Evolutionary conservation across 805 yeast genomes (phyloP), one percentile per base, ranked within the genome.

Genomic region (Yarrowia deformans): DNA sequence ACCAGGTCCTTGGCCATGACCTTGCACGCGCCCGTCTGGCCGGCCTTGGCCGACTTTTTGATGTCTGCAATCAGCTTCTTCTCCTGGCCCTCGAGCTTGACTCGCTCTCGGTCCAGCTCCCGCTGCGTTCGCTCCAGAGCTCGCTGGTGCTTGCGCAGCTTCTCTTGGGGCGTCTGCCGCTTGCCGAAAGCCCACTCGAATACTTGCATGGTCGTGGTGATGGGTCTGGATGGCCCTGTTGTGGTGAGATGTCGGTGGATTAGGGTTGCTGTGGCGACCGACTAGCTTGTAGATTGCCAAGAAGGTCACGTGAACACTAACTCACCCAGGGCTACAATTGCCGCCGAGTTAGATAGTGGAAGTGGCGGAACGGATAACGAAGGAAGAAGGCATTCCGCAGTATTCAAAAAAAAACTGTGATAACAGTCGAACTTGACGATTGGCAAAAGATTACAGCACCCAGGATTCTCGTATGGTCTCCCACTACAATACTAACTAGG

Each of bases 161-260:
- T 85, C 80, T 95, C 99, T 77, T 93, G 98, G 12, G 99, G 98
- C 60, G 98, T 92, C 72, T 90, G 81, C 77, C 89, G 86, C 83
- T 92, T 91, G 10, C 99, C 99, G 80, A 95, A 95, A 35, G 91
- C 92, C 98, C 98, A 95, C 75, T 93, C 97, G 73, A 95, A 60
- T 34, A 60, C 66, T 60, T 60, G 66, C 66, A 60, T 60, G 40
- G 66, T 60, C 42, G 66, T 40, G 45, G 66, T 60, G 66, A n/a
- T 60, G 64, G 49, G 18, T 19, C n/a, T 56, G 40, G 16, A 10
- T 8, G 48, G n/a, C 29, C 29, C 35, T 6, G 19, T 43, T 23
- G 52, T 34, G 42, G 42, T 6, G 66, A 34, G 52, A 60, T 34
- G 42, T 43, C 46, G 66, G 66, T 43, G 66, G 66, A 34, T 60